These are phyloP conservation scores for Suillus occidentalis DNA, from an alignment of 768 basidiomycete genomes.

Conservation along the genomic window DNA sequence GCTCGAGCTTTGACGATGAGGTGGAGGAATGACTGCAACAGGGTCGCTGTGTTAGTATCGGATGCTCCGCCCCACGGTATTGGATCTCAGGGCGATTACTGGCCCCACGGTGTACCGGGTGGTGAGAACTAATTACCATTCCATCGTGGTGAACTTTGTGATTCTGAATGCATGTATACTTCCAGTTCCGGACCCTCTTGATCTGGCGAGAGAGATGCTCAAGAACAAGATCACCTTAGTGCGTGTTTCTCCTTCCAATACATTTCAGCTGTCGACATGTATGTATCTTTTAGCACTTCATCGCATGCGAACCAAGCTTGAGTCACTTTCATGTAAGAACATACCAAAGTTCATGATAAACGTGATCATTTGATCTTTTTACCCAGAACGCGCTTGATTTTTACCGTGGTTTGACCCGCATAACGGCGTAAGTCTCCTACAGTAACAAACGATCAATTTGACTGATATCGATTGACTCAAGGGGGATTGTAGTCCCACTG, in stretches of 20 bases:
- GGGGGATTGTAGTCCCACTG: neutral
- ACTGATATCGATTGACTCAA: neutral
- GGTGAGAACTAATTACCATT: neutral
- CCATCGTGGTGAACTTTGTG: neutral
- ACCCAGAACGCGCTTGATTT: slow-evolving; percentile 1
- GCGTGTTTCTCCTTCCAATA: slow-evolving; percentile 17
- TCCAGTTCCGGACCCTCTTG: slow-evolving; percentile 29
- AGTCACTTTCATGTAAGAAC: slow-evolving; percentile 5
- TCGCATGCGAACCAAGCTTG: slow-evolving; percentile 49
- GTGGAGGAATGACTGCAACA: slow-evolving; percentile 45
- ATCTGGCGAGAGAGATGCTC: slow-evolving; percentile 44
- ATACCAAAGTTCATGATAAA: neutral
- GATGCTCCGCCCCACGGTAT: slow-evolving; percentile 56
- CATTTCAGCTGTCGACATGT: neutral
- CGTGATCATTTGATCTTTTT: neutral
- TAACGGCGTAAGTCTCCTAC: slow-evolving; percentile 2
- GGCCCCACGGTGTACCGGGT: slow-evolving; percentile 32
- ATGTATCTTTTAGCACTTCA: slow-evolving; percentile 43
- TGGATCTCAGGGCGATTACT: slow-evolving; percentile 37
- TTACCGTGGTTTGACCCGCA: slow-evolving; percentile 6
- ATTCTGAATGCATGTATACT: neutral
- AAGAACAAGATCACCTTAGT: slow-evolving; percentile 52
- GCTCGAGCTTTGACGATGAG: slow-evolving; percentile 40
- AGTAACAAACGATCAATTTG: no score
- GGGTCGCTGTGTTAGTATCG: slow-evolving; percentile 48